Percentiles rank a stretch among this genome's conserved stretches.
phyloP scores from a whole-genome alignment of 192 early-diverging fungal species.

The Phlyctochytrium arcticum region DNA sequence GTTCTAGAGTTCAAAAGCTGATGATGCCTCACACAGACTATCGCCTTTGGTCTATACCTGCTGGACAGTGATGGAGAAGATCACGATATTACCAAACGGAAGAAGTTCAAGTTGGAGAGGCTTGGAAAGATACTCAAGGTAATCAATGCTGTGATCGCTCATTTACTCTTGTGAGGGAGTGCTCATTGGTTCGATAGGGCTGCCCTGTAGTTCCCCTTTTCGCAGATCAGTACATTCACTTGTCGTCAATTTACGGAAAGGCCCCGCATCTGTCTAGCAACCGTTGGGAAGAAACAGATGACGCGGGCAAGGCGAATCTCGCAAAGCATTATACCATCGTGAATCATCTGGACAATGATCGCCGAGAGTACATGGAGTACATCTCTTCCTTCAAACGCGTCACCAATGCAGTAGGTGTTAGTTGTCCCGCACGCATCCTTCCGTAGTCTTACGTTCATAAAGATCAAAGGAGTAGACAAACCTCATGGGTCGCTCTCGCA shows the following conservation, averaged over 20 bases:
- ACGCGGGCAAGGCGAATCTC: slow-evolving; percentile 2
- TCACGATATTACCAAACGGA: slow-evolving; percentile 39
- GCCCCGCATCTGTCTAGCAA: slow-evolving; percentile 34
- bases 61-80: slow-evolving; percentile 41
- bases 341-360: slow-evolving; percentile 4
- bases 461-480: background rate
- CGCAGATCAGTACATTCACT: slow-evolving; percentile 38
- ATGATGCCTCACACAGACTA: slow-evolving; percentile 28
- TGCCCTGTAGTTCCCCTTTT: slow-evolving; percentile 44
- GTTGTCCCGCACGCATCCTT: background rate
- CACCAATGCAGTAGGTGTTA: slow-evolving; percentile 19
- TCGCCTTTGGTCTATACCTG: slow-evolving; percentile 44
- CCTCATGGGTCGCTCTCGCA: background rate
- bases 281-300: slow-evolving; percentile 31
- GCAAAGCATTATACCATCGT: slow-evolving; percentile 17
- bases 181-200: slow-evolving; percentile 7
- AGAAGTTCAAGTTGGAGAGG: slow-evolving; percentile 46
- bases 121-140: slow-evolving; percentile 48
- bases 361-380: slow-evolving; percentile 25
- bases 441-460: background rate
- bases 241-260: slow-evolving; percentile 41
- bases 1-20: slow-evolving; percentile 5
- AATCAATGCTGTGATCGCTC: too few species aligned
- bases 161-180: too few species aligned
- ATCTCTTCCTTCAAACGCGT: slow-evolving; percentile 5